Percentiles rank a stretch among this genome's conserved stretches.
Conservation (phyloP, 805 yeast species). For the Clavispora santaluciae region DNA sequence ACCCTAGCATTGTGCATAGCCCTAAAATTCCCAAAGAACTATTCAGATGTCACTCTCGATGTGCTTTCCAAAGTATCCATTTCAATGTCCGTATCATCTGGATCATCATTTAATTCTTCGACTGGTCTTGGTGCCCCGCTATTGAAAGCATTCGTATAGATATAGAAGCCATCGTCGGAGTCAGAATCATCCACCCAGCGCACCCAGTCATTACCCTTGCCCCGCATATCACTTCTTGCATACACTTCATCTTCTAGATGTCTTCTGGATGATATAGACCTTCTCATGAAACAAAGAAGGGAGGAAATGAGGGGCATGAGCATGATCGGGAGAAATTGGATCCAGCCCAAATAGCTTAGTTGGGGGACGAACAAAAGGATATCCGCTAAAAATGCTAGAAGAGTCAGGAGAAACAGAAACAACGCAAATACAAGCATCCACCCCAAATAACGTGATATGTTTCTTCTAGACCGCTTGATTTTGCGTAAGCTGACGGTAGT, state of each 20-base stretch:
- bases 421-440: slow-evolving; percentile 54
- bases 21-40: neutral
- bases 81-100: neutral
- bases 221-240: slow-evolving; percentile 5
- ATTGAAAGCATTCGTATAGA: slow-evolving; percentile 39
- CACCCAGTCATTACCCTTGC: neutral
- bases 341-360: slow-evolving; percentile 83
- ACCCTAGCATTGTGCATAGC: too few relatives aligned
- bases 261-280: slow-evolving; percentile 54
- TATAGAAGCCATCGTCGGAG: slow-evolving; percentile 42
- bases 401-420: slow-evolving; percentile 62
- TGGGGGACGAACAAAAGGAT: slow-evolving; percentile 71
- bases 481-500: neutral
- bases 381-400: slow-evolving; percentile 79
- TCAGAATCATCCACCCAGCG: slow-evolving; percentile 22
- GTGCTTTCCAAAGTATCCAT: neutral
- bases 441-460: slow-evolving; percentile 35
- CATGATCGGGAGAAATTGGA: slow-evolving; percentile 64
- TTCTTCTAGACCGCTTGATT: neutral
- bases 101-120: slow-evolving; percentile 1
- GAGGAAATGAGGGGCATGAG: slow-evolving; percentile 61
- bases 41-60: neutral
- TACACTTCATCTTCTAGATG: slow-evolving; percentile 27
- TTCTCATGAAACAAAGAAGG: slow-evolving; percentile 64
- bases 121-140: slow-evolving; percentile 8